Conservation (phyloP, 306 rosid genomes). For the Vigna hirtella region DNA sequence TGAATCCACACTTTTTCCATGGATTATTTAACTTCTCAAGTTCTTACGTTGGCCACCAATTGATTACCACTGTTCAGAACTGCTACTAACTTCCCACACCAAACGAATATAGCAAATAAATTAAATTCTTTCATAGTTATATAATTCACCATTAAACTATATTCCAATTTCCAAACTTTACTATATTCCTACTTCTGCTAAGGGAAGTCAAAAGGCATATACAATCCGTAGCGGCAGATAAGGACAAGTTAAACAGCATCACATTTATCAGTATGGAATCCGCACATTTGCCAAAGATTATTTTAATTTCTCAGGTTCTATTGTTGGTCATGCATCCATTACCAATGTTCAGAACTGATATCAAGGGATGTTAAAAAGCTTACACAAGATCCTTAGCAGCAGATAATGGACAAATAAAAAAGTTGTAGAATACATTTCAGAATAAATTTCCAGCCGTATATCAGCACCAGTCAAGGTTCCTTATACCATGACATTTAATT, state of each 20-base stretch:
- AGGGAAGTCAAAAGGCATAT: constrained; percentile 19
- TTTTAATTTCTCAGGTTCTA: constrained; percentile 2
- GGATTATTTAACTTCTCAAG: constrained; percentile 19
- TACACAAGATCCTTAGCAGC: constrained; percentile 25
- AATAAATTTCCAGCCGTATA: constrained; percentile 15
- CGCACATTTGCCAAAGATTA: constrained; percentile 19
- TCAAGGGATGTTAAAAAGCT: constrained; percentile 23
- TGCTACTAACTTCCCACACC: constrained; percentile 9
- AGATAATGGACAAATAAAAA: constrained; percentile 20
- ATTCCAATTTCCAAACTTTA: background rate
- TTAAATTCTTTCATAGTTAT: too few species aligned
- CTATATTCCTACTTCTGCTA: background rate
- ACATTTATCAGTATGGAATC: constrained; percentile 27
- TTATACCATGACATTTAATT: constrained; percentile 1
- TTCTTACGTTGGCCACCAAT: constrained; percentile 13
- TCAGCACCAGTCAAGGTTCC: constrained; percentile 36
- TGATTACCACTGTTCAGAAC: constrained; percentile 6
- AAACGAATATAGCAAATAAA: background rate
- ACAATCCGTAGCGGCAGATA: constrained; percentile 10
- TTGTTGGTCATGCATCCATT: constrained; percentile 12
- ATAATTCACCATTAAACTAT: too few species aligned
- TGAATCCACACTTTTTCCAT: constrained; percentile 14
- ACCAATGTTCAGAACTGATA: constrained; percentile 1
- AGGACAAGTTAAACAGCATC: background rate
- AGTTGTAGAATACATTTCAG: constrained; percentile 19